Evolutionary conservation across 257 asterid genomes (phyloP).

Genomic region (Ligustrum vulgare): DNA sequence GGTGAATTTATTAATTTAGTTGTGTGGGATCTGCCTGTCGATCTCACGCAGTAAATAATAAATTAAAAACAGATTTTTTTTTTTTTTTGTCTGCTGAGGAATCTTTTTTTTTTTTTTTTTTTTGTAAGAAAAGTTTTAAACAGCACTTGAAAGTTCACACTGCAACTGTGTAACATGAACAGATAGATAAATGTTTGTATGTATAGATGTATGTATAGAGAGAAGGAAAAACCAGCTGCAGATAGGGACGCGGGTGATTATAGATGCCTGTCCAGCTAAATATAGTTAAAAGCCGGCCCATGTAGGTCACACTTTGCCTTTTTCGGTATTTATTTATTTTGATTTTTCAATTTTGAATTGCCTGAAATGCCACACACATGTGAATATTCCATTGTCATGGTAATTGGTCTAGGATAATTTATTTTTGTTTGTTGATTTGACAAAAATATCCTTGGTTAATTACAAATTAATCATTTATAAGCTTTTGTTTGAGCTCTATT

Average conservation of each 20-base stretch:
- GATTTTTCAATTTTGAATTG: constrained; percentile 34
- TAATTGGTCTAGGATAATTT: too few species aligned
- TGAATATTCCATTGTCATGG: too few species aligned
- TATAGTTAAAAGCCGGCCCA: constrained; percentile 89
- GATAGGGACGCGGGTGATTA: constrained; percentile 71
- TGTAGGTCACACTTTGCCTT: constrained; percentile 84
- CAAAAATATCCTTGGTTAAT: too few species aligned
- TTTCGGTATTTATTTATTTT: constrained; percentile 38
- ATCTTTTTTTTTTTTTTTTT: constrained; percentile 39
- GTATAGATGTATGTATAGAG: constrained; percentile 6
- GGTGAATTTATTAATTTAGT: constrained; percentile 49
- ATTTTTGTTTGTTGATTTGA: too few species aligned
- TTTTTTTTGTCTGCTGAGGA: constrained; percentile 43
- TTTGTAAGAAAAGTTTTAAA: constrained; percentile 14
- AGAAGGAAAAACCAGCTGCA: constrained; percentile 24
- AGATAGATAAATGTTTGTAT: background rate
- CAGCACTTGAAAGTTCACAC: background rate
- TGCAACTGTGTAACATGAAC: background rate
- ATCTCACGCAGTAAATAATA: constrained; percentile 38
- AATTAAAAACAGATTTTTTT: constrained; percentile 19
- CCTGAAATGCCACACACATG: too few species aligned
- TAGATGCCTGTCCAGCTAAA: constrained; percentile 89
- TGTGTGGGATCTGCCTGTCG: constrained; percentile 43
- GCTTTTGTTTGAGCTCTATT: too few species aligned
- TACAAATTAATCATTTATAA: too few species aligned